These are phyloP conservation scores for Aspergillus fumigatiaffinis DNA, from an alignment of 2,329 filamentous ascomycete genomes.

Conservation along the genomic window DNA sequence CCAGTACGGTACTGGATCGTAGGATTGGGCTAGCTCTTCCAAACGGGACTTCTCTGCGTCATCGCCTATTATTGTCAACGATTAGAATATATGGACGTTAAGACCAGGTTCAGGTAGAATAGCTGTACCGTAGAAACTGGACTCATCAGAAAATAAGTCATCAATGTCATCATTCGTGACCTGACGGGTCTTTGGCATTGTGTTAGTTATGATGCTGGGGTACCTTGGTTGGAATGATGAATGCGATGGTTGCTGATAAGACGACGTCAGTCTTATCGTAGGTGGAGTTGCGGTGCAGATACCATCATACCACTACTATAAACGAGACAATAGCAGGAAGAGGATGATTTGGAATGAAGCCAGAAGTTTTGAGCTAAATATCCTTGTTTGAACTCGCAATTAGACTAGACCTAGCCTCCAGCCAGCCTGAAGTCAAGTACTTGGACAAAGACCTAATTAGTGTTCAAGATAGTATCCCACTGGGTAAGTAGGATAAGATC, in stretches of 20 bases:
- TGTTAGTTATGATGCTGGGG: background rate
- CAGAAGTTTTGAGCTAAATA: background rate
- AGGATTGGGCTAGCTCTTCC: conserved; percentile 48
- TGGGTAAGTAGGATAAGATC: background rate
- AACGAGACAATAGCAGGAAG: background rate
- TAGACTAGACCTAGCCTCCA: background rate
- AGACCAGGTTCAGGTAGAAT: background rate
- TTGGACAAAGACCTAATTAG: background rate
- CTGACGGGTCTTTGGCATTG: background rate
- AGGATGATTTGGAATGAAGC: background rate
- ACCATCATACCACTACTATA: too few species aligned
- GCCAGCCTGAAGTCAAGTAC: background rate
- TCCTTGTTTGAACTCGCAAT: background rate
- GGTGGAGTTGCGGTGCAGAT: background rate
- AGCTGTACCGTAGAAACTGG: conserved; percentile 42
- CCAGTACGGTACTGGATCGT: conserved; percentile 53
- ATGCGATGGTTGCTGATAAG: background rate
- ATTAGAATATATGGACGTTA: background rate
- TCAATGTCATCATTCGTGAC: conserved; percentile 2
- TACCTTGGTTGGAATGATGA: background rate
- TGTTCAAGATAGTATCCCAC: background rate
- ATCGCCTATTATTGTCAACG: conserved; percentile 47
- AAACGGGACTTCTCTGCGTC: conserved; percentile 47
- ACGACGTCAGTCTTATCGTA: background rate
- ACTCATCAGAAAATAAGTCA: conserved; percentile 41